Evolutionary conservation across 2,329 filamentous ascomycete species (phyloP).

Genomic region (Apiospora phragmitis): DNA sequence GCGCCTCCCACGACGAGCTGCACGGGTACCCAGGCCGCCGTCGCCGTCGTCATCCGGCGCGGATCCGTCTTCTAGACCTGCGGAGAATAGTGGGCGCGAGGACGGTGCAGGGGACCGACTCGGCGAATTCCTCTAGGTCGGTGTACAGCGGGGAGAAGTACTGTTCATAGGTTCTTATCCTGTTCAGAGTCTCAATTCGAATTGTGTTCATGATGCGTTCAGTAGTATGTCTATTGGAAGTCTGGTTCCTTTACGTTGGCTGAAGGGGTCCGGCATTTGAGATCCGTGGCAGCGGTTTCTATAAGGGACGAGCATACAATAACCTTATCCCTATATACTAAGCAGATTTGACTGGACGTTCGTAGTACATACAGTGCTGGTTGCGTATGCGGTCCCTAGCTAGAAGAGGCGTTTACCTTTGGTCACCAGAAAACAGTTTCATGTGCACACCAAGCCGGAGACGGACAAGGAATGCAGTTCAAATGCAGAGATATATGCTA

Average conservation of each 20-base stretch:
- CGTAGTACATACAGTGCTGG: neutral
- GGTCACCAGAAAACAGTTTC: neutral
- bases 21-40: neutral
- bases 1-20: neutral
- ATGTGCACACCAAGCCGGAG: neutral
- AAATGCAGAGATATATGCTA: constrained; percentile 4
- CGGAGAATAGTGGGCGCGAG: neutral
- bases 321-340: neutral
- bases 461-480: neutral
- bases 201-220: too few relatives aligned
- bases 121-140: neutral
- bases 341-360: neutral
- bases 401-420: neutral
- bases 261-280: too few relatives aligned
- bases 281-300: too few relatives aligned
- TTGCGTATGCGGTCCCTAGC: neutral
- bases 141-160: neutral
- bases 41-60: too few relatives aligned
- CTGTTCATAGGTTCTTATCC: too few relatives aligned
- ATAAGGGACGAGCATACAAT: too few relatives aligned
- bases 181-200: too few relatives aligned
- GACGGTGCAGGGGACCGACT: neutral
- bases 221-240: too few relatives aligned
- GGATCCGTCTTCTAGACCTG: too few relatives aligned
- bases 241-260: too few relatives aligned